Conservation (phyloP, 345 rosid genomes). For the Salix brachista region DNA sequence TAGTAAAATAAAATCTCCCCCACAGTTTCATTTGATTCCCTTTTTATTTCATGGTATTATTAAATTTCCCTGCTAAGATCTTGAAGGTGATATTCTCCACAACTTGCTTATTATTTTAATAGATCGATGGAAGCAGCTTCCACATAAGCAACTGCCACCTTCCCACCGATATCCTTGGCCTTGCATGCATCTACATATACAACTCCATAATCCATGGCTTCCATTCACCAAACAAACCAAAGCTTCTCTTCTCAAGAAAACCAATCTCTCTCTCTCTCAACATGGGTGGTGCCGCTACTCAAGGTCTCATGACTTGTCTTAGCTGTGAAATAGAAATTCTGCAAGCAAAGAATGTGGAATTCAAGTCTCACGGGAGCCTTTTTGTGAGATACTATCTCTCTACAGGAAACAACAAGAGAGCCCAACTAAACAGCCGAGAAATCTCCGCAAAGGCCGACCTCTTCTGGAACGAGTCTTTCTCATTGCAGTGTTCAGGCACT, state of each 20-base stretch:
- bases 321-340: constrained; percentile 52
- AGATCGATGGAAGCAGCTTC: neutral
- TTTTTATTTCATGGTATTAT: constrained; percentile 5
- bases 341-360: constrained; percentile 62
- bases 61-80: neutral
- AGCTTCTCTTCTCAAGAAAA: neutral
- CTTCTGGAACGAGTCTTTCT: constrained; percentile 58
- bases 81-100: constrained; percentile 8
- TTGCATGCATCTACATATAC: neutral
- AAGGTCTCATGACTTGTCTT: constrained; percentile 29
- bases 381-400: constrained; percentile 68
- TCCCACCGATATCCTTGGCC: neutral
- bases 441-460: constrained; percentile 36
- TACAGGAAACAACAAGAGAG: constrained; percentile 44
- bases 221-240: constrained; percentile 5
- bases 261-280: neutral
- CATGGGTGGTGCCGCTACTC: constrained; percentile 34
- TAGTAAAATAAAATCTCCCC: constrained; percentile 5
- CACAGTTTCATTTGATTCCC: constrained; percentile 5
- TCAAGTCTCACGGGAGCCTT: constrained; percentile 34
- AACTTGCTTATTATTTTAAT: neutral
- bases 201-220: neutral
- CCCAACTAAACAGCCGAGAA: constrained; percentile 49
- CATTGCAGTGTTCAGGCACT: constrained; percentile 53
- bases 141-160: constrained; percentile 7